These are phyloP conservation scores for Arthrobotrys sphaeroides DNA, from an alignment of 2,329 filamentous ascomycete genomes.

Conservation along the genomic window DNA sequence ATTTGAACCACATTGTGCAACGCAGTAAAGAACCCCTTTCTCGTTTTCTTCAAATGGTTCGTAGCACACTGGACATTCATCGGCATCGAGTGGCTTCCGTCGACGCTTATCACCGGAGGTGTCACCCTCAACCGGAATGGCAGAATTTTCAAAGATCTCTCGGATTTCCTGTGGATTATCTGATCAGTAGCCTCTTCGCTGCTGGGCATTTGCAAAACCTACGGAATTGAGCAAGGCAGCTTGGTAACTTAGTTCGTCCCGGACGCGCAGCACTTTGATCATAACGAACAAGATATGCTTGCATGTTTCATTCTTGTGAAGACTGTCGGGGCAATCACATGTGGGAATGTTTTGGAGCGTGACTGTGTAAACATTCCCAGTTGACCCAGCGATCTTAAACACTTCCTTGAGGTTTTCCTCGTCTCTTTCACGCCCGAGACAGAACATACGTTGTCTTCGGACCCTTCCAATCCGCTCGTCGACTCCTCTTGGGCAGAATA, in stretches of 20 bases:
- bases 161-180: constrained; percentile 65
- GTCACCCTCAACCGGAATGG: constrained; percentile 62
- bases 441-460: constrained; percentile 56
- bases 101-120: constrained; percentile 56
- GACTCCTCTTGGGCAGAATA: constrained; percentile 54
- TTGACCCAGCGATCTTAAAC: constrained; percentile 71
- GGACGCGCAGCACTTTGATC: constrained; percentile 69
- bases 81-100: constrained; percentile 65
- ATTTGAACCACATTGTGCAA: constrained; percentile 57
- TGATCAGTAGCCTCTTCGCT: neutral
- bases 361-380: constrained; percentile 73
- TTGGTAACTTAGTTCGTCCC: constrained; percentile 69
- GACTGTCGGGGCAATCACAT: constrained; percentile 69
- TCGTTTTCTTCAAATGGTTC: constrained; percentile 62
- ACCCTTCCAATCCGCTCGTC: constrained; percentile 54
- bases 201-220: neutral
- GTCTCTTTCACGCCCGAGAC: constrained; percentile 54
- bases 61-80: constrained; percentile 70
- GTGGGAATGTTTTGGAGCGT: constrained; percentile 65
- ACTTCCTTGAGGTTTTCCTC: constrained; percentile 62
- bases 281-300: constrained; percentile 74
- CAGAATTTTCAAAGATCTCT: constrained; percentile 68
- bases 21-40: constrained; percentile 55
- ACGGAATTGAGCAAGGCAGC: constrained; percentile 67
- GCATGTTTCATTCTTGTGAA: constrained; percentile 61